Conservation (phyloP, 192 early-diverging fungal species). For the Thamnidium elegans region DNA sequence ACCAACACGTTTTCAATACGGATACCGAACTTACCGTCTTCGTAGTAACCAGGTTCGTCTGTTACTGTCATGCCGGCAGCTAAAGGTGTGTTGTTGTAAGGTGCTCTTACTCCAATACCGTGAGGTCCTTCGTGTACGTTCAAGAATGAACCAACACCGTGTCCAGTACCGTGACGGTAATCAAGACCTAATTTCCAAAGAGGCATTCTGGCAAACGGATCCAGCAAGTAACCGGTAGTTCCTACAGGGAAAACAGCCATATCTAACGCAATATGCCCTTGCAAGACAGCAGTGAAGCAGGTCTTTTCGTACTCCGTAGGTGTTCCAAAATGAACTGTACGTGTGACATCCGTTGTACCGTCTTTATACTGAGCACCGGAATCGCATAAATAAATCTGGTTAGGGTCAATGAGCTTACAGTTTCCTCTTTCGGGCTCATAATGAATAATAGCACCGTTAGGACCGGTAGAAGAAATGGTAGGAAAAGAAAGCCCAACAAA, state of each 20-base stretch:
- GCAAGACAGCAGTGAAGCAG: conserved; percentile 95
- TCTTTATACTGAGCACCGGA: conserved; percentile 95
- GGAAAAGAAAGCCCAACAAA: conserved; percentile 94
- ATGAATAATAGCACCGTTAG: conserved; percentile 97
- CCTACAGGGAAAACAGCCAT: conserved; percentile 84
- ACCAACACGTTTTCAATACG: conserved; percentile 93
- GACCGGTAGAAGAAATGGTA: conserved; percentile 92
- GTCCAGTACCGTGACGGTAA: conserved; percentile 96
- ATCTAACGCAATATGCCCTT: conserved; percentile 95
- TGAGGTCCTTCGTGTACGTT: conserved; percentile 96
- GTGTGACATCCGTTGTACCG: conserved; percentile 95
- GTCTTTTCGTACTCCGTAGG: conserved; percentile 82
- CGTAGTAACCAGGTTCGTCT: conserved; percentile 96
- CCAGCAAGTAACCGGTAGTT: conserved; percentile 79
- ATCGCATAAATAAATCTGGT: conserved; percentile 89
- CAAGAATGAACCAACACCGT: conserved; percentile 93
- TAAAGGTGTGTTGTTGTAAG: conserved; percentile 72
- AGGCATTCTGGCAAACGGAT: conserved; percentile 78
- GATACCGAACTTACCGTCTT: conserved; percentile 93
- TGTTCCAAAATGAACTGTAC: conserved; percentile 88
- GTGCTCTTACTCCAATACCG: conserved; percentile 77
- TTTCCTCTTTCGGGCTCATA: conserved; percentile 84
- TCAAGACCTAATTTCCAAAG: conserved; percentile 94
- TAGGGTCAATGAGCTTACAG: conserved; percentile 70
- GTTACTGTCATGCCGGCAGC: conserved; percentile 92